Evolutionary conservation across 345 rosid genomes (phyloP).

Genomic region (Stellera chamaejasme): DNA sequence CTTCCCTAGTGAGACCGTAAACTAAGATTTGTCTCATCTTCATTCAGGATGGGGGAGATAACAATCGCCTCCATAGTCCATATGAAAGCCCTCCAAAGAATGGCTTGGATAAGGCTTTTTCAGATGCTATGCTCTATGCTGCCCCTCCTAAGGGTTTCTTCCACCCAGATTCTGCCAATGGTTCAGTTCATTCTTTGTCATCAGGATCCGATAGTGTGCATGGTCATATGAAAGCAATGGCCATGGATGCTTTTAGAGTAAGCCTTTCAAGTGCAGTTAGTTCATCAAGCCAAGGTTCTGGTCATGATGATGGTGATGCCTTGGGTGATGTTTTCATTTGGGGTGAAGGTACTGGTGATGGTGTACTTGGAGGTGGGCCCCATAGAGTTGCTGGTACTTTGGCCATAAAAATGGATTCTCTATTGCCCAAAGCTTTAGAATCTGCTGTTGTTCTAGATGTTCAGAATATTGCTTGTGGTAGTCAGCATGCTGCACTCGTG

Average conservation of each 20-base stretch:
- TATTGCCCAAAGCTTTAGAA: constrained; percentile 61
- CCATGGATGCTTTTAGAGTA: constrained; percentile 84
- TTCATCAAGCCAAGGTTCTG: constrained; percentile 81
- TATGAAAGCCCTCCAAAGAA: constrained; percentile 95
- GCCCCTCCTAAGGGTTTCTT: constrained; percentile 74
- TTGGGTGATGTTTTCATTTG: constrained; percentile 73
- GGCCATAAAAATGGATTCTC: constrained; percentile 51
- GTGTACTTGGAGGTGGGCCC: constrained; percentile 59
- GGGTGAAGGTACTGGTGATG: constrained; percentile 73
- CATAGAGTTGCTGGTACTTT: constrained; percentile 37
- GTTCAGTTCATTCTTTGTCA: constrained; percentile 82
- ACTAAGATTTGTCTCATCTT: constrained; percentile 10
- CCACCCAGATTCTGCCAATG: constrained; percentile 78
- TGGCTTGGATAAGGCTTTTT: constrained; percentile 78
- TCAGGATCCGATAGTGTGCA: constrained; percentile 92
- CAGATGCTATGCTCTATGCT: constrained; percentile 68
- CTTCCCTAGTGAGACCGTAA: constrained; percentile 9
- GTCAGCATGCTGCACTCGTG: constrained; percentile 62
- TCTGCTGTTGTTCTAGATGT: constrained; percentile 74
- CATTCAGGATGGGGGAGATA: constrained; percentile 68
- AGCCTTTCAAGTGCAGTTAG: constrained; percentile 95
- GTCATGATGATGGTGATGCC: constrained; percentile 79
- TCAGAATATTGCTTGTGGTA: constrained; percentile 74
- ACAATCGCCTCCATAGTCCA: constrained; percentile 79
- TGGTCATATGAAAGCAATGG: constrained; percentile 70